phyloP scores from a whole-genome alignment of 805 yeast genomes.

The Wickerhamomyces bisporus region DNA sequence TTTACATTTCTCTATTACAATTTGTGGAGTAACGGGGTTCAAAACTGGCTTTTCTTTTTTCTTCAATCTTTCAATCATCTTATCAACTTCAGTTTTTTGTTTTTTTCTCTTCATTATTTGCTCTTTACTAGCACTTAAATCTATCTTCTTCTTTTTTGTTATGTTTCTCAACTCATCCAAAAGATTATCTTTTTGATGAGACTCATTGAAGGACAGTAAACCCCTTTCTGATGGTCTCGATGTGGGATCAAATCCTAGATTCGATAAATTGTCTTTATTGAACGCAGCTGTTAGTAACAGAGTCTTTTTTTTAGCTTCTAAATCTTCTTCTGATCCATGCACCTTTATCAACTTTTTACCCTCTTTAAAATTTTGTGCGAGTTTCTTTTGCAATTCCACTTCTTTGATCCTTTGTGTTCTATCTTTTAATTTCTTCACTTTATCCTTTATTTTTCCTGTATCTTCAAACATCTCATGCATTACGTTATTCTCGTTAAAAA shows the following conservation, averaged over 20 bases:
- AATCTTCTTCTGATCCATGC: conserved; percentile 22
- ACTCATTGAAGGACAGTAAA: conserved; percentile 9
- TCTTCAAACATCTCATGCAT: conserved; percentile 21
- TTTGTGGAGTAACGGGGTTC: background rate
- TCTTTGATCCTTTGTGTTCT: conserved; percentile 23
- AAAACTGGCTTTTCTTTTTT: background rate
- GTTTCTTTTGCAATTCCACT: conserved; percentile 1
- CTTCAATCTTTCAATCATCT: conserved; percentile 23
- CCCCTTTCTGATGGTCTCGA: conserved; percentile 15
- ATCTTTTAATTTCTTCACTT: conserved; percentile 34
- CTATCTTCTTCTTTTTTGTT: conserved; percentile 29
- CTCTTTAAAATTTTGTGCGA: conserved; percentile 9
- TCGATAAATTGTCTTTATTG: conserved; percentile 32
- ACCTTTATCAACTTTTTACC: conserved; percentile 26
- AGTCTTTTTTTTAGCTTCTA: conserved; percentile 21
- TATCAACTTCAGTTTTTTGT: conserved; percentile 26
- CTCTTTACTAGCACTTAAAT: conserved; percentile 28
- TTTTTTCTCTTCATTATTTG: conserved; percentile 23
- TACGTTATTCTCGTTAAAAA: conserved; percentile 40
- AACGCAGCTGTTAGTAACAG: conserved; percentile 33
- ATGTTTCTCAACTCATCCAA: conserved; percentile 23
- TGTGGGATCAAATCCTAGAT: conserved; percentile 52
- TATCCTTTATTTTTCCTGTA: conserved; percentile 22
- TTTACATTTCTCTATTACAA: background rate
- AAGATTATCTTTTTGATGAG: conserved; percentile 19